phyloP scores from a whole-genome alignment of 116 monocot species.

The Dioscorea cayenensis region DNA sequence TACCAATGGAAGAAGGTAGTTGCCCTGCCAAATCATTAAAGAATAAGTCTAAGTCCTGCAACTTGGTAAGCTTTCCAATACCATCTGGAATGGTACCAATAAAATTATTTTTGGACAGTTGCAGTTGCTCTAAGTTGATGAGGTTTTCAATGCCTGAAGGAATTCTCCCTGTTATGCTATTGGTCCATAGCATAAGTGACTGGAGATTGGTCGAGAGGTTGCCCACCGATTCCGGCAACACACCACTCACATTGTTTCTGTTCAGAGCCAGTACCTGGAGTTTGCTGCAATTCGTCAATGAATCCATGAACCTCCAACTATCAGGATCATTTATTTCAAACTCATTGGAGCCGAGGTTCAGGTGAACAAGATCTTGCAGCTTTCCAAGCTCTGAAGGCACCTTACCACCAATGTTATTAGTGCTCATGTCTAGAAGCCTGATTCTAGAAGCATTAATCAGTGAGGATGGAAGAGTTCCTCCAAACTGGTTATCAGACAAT shows the following conservation, averaged over 20 bases:
- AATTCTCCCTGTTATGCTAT: neutral
- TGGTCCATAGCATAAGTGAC: neutral
- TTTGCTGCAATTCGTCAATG: constrained; percentile 8
- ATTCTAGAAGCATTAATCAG: constrained; percentile 9
- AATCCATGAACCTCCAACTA: neutral
- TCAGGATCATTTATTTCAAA: neutral
- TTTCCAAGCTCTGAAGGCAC: neutral
- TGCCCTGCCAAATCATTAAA: neutral
- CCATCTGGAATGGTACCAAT: constrained; percentile 2
- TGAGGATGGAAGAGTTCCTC: constrained; percentile 9
- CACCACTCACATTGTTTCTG: neutral
- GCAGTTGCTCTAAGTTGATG: neutral
- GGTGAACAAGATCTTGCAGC: neutral
- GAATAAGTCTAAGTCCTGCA: neutral
- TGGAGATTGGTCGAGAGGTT: constrained; percentile 1
- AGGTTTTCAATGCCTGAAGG: constrained; percentile 7
- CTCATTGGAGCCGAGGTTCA: neutral
- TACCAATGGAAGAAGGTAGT: constrained; percentile 6
- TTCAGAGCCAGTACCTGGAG: neutral
- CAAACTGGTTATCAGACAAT: neutral
- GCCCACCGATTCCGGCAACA: neutral
- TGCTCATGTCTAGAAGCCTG: neutral
- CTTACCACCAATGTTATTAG: neutral
- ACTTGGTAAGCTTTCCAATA: constrained; percentile 7
- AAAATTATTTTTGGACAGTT: neutral